These are phyloP conservation scores for Fusarium sambucinum DNA, from an alignment of 2,329 filamentous ascomycete genomes.

Conservation along the genomic window DNA sequence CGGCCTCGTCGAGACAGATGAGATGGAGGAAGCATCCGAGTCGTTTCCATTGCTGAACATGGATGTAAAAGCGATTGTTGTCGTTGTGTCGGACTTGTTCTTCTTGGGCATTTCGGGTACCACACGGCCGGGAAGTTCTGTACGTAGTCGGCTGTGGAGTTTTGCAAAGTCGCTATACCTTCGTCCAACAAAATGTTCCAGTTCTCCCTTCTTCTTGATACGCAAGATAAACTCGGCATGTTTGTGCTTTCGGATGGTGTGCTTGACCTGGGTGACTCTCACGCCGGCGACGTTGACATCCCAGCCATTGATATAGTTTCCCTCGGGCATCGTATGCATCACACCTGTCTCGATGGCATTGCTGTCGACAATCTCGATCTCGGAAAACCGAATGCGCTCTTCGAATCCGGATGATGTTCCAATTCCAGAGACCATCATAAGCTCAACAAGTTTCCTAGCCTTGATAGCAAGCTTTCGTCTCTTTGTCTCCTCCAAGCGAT, in stretches of 20 bases:
- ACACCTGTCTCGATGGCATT: slow-evolving; percentile 92
- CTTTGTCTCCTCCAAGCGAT: slow-evolving; percentile 96
- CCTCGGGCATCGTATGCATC: slow-evolving; percentile 87
- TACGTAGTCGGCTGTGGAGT: slow-evolving; percentile 81
- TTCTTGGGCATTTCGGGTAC: slow-evolving; percentile 89
- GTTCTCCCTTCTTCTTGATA: slow-evolving; percentile 80
- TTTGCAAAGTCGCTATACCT: slow-evolving; percentile 89
- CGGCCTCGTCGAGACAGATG: slow-evolving; percentile 77
- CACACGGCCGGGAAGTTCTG: slow-evolving; percentile 90
- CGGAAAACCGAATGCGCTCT: slow-evolving; percentile 94
- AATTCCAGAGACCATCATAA: slow-evolving; percentile 99
- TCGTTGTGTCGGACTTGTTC: slow-evolving; percentile 82
- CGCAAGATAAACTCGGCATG: slow-evolving; percentile 94
- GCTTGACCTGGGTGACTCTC: slow-evolving; percentile 81
- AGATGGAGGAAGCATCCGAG: slow-evolving; percentile 83
- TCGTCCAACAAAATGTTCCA: slow-evolving; percentile 83
- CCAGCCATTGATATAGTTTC: slow-evolving; percentile 94
- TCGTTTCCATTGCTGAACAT: slow-evolving; percentile 70
- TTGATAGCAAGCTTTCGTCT: slow-evolving; percentile 91
- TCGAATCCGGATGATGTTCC: slow-evolving; percentile 97
- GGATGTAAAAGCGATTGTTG: slow-evolving; percentile 67
- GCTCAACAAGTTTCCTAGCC: slow-evolving; percentile 93
- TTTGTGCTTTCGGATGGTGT: slow-evolving; percentile 89
- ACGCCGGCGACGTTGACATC: slow-evolving; percentile 93
- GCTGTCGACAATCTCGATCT: slow-evolving; percentile 95